Base-by-base conservation (phyloP, 2,329 filamentous ascomycete species). In the Dothistroma septosporum region DNA sequence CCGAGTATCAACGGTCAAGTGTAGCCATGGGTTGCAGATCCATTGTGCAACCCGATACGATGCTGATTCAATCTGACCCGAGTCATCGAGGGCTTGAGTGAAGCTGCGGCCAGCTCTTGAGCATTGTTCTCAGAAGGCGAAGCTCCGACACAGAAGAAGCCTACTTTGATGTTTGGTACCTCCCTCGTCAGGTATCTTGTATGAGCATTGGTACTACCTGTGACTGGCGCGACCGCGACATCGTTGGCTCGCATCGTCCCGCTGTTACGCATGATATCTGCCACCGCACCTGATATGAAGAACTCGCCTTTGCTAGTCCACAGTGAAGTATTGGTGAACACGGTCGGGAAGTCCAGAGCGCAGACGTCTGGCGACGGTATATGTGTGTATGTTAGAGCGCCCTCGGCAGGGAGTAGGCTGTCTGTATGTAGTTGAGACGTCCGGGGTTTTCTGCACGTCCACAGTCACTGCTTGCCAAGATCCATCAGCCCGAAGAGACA, bases 1-100 rank as follows among this genome's bases (percentile, higher is more conserved):
- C 63, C 63, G 21, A 60, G 33, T 6, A 63, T 48, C 21, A 63
- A 21, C 2, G 54, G 56, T 9, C 61, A 58, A 12, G 32, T 21
- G 21, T 55, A 55, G 12, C 22, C 28, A 6, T 46, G 47, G 12
- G 9, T 22, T 28, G 53, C 53, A 32, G 60, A 59, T 16, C 60
- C 60, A 14, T 57, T 19, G 32, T 59, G 57, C 21, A 60, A 46
- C 32, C 57, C 57, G n/a, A 24, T 60, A 62, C 16, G 48, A 55
- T 32, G 50, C 21, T 11, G 50, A 53, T 1, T 11, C 14, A 28
- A 53, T 53, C 50, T 53, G 50, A 32, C n/a, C 12, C 8, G 24
- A 35, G 31, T 53, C 31, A 11, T 53, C 50, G 3, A 53, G 50
- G 8, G 16, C 31, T 35, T 53, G 28, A 7, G 50, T 28, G 31